Base-by-base conservation (phyloP, 192 early-diverging fungal genomes). In the Coemansia sp. region DNA sequence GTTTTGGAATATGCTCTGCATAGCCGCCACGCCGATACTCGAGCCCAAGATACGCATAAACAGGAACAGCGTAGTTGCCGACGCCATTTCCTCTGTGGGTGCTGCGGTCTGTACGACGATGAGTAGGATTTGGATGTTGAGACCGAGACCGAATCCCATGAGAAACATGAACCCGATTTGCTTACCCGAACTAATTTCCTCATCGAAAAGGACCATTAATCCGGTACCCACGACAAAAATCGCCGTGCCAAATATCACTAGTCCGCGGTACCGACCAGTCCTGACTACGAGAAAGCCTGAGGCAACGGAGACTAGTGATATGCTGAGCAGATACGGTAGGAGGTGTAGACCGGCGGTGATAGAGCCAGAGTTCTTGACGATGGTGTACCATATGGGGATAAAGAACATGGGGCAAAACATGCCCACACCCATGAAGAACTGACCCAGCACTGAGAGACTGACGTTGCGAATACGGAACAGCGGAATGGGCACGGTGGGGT, bases 21-120 rank as follows among this genome's bases (percentile, higher is more conserved):
- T 77, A 37, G 85, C 73, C 11, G 86, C 87, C 18, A 91, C 36
- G 20, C 88, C 87, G 55, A 90, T 77, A 25, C 73, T 83, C 3
- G 84, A 76, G 6, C 87, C 90, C 12, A 88, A 69, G 48, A 81
- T 76, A 26, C 88, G 88, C 65, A 83, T 86, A 39, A 91, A 92
- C n/a, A 85, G 74, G 10, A 85, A 79, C 47, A 88, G 72, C 0
- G 88, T 80, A 0, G 90, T 92, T 28, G 84, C 86, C 12, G 87
- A 48, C 2, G 90, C 91, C 65, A 92, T 86, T 8, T 89, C 79
- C 28, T 73, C 65, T 2, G 67, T 48, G 6, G 65, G 65, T 21
- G 91, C 90, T 16, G 85, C 69, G 0, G 87, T 80, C 71, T 94
- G 93, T 20, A 87, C 82, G 13, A 84, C 89, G 23, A 92, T 80